Evolutionary conservation across 192 early-diverging fungal genomes (phyloP), one percentile per base, ranked within the genome.

Genomic region (Obelidium mucronatum): DNA sequence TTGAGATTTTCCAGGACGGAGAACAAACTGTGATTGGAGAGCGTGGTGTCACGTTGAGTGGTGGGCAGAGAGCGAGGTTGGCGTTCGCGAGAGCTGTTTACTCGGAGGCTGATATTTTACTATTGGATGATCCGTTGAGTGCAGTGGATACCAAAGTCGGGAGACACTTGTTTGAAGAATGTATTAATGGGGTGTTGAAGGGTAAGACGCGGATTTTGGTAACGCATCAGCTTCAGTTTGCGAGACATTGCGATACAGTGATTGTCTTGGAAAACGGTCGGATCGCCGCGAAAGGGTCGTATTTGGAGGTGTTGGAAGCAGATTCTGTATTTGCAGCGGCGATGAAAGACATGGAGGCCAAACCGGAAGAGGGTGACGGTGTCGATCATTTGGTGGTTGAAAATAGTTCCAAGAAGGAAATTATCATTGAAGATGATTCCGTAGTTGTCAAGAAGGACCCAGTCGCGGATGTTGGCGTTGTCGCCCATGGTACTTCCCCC

Each of bases 171-270:
- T 42, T 52, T 39, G 89, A 92, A 74, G 79, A 88, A 53, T 85
- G 86, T 48, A 82, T 92, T 61, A 78, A 81, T 13, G 61, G 64
- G 51, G 67, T 77, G 33, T 62, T 78, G 40, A 67, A 56, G n/a
- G 31, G 54, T 51, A 92, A 90, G 80, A 91, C 90, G 11, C 79
- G 92, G 0, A 67, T 92, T 19, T 83, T 91, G 70, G 88, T 89
- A 3, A 91, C 90, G 42, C 89, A 93, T 71, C 92, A 93, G 75
- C 81, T 92, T 17, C 71, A 85, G 52, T 88, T 87, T 73, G 82
- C 90, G 28, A 76, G 80, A 2, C 64, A 87, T 31, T 82, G 88
- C 33, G 88, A 93, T 55, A 84, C 88, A 62, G 84, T 88, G 65
- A 77, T 94, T 4, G 65, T 94, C 15, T 64, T 95, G 48, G 86